Evolutionary conservation across 2,329 filamentous ascomycete species (phyloP).

Genomic region (Endoconidiophora laricicola): DNA sequence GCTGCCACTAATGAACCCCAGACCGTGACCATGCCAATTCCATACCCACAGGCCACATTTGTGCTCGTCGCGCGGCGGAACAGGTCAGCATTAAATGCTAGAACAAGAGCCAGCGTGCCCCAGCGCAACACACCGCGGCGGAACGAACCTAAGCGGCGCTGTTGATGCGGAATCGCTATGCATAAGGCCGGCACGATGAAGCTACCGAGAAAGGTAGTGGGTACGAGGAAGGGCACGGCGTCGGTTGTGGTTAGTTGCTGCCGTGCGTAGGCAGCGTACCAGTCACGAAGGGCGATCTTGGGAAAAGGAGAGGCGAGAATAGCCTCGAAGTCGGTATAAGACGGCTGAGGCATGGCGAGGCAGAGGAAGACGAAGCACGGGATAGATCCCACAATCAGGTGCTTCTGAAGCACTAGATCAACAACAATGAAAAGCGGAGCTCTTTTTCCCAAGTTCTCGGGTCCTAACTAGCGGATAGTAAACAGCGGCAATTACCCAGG

Average conservation of each 20-base stretch:
- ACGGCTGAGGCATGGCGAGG: neutral
- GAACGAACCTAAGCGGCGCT: constrained; percentile 21
- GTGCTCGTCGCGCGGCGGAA: constrained; percentile 28
- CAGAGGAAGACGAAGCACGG: no score
- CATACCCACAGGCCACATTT: constrained; percentile 35
- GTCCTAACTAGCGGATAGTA: no score
- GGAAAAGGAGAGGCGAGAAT: constrained; percentile 7
- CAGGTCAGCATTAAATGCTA: constrained; percentile 28
- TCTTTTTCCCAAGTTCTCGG: no score
- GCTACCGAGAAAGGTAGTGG: constrained; percentile 31
- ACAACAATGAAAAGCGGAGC: no score
- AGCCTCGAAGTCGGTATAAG: constrained; percentile 1
- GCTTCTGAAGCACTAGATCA: no score
- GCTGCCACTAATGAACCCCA: constrained; percentile 35
- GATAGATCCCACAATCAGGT: no score
- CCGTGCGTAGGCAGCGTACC: constrained; percentile 24
- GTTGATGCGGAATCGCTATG: constrained; percentile 37
- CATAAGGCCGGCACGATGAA: constrained; percentile 36
- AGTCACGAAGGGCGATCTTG: constrained; percentile 14
- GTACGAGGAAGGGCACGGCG: constrained; percentile 33
- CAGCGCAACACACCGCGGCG: constrained; percentile 30
- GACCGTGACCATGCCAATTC: constrained; percentile 29
- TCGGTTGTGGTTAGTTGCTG: constrained; percentile 23
- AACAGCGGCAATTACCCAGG: no score
- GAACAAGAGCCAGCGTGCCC: constrained; percentile 29